Conservation (phyloP, 768 basidiomycete genomes). For the Pleurotus tuber-regium region DNA sequence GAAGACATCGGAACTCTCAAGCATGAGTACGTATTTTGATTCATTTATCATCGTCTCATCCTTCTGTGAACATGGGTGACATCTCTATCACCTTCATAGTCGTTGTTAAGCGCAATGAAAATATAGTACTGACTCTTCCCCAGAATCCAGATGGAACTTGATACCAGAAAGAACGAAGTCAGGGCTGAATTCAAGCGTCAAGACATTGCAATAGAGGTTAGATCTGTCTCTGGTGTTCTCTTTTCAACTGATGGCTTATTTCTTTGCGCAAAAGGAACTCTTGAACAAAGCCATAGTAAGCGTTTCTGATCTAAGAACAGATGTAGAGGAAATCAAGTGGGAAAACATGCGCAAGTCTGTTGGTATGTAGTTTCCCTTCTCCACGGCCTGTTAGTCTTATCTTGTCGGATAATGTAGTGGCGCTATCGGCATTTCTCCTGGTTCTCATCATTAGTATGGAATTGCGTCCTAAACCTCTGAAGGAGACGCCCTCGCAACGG, state of each 20-base stretch:
- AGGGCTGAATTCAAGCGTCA: conserved; percentile 80
- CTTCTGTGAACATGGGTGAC: too few relatives aligned
- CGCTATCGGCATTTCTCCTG: conserved; percentile 64
- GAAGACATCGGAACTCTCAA: conserved; percentile 86
- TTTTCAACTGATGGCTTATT: not conserved
- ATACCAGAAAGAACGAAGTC: conserved; percentile 89
- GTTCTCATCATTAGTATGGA: conserved; percentile 72
- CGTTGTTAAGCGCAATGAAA: too few relatives aligned
- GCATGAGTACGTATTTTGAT: conserved; percentile 71
- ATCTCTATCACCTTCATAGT: too few relatives aligned
- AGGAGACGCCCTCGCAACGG: conserved; percentile 20
- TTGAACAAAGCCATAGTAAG: conserved; percentile 72
- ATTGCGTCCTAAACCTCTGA: conserved; percentile 43
- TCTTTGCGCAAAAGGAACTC: conserved; percentile 48
- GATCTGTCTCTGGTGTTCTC: conserved; percentile 14
- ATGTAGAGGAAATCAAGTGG: conserved; percentile 86
- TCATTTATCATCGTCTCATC: too few relatives aligned
- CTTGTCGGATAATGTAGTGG: conserved; percentile 35
- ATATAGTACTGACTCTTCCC: too few relatives aligned
- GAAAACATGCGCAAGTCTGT: conserved; percentile 85
- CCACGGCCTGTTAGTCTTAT: conserved; percentile 5
- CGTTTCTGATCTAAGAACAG: conserved; percentile 76
- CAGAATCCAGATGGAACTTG: conserved; percentile 97
- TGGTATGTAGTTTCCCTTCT: conserved; percentile 39
- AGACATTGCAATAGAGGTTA: conserved; percentile 82